Conservation (phyloP, 176 grass and related monocot genomes). For the Aegilops tauschii region DNA sequence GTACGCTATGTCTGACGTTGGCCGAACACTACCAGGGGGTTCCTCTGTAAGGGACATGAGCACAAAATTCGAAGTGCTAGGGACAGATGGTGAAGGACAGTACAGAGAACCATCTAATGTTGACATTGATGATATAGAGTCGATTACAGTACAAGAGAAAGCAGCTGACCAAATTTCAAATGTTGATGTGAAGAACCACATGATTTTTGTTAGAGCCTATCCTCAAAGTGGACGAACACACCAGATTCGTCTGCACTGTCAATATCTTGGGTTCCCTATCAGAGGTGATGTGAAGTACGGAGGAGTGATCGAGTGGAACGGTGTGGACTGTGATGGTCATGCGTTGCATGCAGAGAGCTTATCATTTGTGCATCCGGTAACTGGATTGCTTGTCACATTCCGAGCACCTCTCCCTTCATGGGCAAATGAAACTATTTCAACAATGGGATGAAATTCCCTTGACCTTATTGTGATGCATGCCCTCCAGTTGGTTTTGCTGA, state of each 20-base stretch:
- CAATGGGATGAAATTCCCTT: slow-evolving; percentile 30
- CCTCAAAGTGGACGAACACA: slow-evolving; percentile 89
- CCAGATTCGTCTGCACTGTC: slow-evolving; percentile 89
- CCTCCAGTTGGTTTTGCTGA: background rate
- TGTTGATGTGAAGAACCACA: slow-evolving; percentile 19
- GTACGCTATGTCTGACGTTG: slow-evolving; percentile 61
- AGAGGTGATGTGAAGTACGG: slow-evolving; percentile 92
- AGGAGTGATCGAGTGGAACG: slow-evolving; percentile 65
- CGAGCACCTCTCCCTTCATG: slow-evolving; percentile 60
- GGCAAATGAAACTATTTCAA: slow-evolving; percentile 50
- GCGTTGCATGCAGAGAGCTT: slow-evolving; percentile 75
- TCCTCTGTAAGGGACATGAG: slow-evolving; percentile 75
- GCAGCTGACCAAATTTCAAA: slow-evolving; percentile 13
- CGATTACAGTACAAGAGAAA: slow-evolving; percentile 53
- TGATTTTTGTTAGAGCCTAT: slow-evolving; percentile 79
- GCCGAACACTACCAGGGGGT: slow-evolving; percentile 58
- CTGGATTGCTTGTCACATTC: slow-evolving; percentile 47
- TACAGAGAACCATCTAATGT: slow-evolving; percentile 46
- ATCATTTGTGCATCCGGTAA: slow-evolving; percentile 77
- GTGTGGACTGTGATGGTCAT: slow-evolving; percentile 56
- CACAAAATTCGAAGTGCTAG: slow-evolving; percentile 69
- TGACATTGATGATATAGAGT: slow-evolving; percentile 27
- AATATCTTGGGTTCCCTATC: slow-evolving; percentile 78
- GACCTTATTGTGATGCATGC: background rate
- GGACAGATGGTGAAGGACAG: slow-evolving; percentile 41